phyloP scores from a whole-genome alignment of 2,329 filamentous ascomycete genomes.

The Paecilomyces variotii region DNA sequence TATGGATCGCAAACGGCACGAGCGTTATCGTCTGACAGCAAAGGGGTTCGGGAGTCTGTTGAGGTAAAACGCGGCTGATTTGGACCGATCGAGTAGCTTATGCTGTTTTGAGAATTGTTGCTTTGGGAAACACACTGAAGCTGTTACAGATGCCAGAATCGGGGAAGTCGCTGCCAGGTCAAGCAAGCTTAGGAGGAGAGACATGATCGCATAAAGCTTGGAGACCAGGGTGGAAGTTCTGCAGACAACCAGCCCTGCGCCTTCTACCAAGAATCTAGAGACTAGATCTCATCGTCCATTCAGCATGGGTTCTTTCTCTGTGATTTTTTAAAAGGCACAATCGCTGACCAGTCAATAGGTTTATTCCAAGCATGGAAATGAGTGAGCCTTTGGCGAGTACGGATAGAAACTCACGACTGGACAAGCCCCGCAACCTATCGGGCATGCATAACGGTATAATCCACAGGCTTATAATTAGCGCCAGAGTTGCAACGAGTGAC shows the following conservation, averaged over 20 bases:
- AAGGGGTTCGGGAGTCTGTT: not conserved
- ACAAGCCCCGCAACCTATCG: not conserved
- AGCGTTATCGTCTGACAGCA: not conserved
- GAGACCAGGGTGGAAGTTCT: not conserved
- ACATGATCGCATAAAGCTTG: not conserved
- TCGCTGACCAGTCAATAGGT: not conserved
- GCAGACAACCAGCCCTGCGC: not conserved
- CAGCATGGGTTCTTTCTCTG: not conserved
- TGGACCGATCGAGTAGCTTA: not conserved
- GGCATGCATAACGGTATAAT: not conserved
- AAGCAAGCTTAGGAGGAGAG: not conserved
- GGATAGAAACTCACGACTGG: not conserved
- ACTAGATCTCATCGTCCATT: not conserved
- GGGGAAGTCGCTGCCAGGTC: not conserved
- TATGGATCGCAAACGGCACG: not conserved
- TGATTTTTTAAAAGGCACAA: not conserved
- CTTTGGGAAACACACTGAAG: not conserved
- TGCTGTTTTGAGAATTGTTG: not conserved
- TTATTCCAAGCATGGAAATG: not conserved
- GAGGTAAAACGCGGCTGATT: not conserved
- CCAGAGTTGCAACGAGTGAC: conserved; percentile 3
- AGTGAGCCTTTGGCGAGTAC: not conserved
- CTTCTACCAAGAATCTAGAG: not conserved
- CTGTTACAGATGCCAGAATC: not conserved
- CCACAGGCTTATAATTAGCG: not conserved